Conservation (phyloP, 2,329 filamentous ascomycete species). For the Xylaria sp. region DNA sequence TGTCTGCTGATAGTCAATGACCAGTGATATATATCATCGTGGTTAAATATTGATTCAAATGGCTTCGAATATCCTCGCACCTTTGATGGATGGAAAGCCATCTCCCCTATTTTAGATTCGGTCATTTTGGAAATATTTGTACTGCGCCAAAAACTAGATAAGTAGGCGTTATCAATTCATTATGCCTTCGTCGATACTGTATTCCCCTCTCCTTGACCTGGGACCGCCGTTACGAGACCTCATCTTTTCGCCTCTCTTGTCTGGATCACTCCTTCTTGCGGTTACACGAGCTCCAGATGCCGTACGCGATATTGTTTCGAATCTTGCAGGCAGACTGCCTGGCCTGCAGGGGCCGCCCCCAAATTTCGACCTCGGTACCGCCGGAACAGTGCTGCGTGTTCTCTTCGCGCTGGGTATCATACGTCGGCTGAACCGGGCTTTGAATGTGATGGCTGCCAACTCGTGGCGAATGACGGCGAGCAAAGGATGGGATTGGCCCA, state of each 20-base stretch:
- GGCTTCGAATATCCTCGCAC: not conserved
- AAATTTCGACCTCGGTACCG: slow-evolving; percentile 18
- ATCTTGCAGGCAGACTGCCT: slow-evolving; percentile 17
- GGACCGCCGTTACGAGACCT: slow-evolving; percentile 9
- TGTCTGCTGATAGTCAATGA: not conserved
- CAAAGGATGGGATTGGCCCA: slow-evolving; percentile 40
- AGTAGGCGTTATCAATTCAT: not conserved
- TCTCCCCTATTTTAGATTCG: not conserved
- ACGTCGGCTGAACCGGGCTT: slow-evolving; percentile 20
- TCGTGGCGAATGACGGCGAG: slow-evolving; percentile 34
- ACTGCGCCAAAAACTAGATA: not conserved
- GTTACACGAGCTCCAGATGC: slow-evolving; percentile 28
- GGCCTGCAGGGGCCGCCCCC: not conserved
- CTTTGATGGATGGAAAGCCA: not conserved
- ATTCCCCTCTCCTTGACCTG: slow-evolving; percentile 16
- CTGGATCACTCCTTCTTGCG: slow-evolving; percentile 35
- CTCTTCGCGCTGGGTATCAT: slow-evolving; percentile 31
- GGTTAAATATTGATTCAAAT: not conserved
- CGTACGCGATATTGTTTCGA: slow-evolving; percentile 18
- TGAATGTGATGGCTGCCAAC: slow-evolving; percentile 32
- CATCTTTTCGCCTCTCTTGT: slow-evolving; percentile 33
- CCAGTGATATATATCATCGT: not conserved
- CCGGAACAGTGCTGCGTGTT: slow-evolving; percentile 23
- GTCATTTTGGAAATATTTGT: not conserved
- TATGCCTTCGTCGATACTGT: slow-evolving; percentile 31